Evolutionary conservation across 2,329 filamentous ascomycete species (phyloP).

Genomic region (Diaporthe ampelina): DNA sequence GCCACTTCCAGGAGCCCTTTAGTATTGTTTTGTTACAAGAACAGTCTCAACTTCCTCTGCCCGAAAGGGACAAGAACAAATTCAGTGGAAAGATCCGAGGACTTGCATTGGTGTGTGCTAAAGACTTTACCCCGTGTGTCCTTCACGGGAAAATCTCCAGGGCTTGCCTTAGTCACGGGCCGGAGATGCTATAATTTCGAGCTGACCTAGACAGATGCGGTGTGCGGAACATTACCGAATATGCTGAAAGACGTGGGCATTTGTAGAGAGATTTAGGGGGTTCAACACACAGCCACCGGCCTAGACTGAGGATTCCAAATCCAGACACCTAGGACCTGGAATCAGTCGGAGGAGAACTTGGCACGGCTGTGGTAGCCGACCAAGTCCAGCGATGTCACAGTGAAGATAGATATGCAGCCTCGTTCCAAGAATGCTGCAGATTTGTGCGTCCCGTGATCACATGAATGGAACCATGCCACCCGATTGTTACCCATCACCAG

Average conservation of each 20-base stretch:
- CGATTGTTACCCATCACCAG: background rate
- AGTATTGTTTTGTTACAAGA: background rate
- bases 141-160: background rate
- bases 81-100: no score
- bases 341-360: background rate
- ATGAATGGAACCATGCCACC: background rate
- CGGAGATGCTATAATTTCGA: background rate
- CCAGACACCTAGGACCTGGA: background rate
- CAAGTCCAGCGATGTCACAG: background rate
- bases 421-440: background rate
- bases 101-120: background rate
- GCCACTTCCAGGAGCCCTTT: no score
- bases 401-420: background rate
- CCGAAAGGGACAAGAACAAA: background rate
- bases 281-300: background rate
- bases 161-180: no score
- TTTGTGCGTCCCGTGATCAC: background rate
- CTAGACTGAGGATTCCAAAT: no score
- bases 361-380: background rate
- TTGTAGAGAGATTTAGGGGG: background rate
- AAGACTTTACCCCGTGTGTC: background rate
- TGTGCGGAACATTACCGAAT: no score
- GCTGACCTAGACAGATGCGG: no score
- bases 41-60: no score
- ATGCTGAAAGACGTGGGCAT: background rate